Evolutionary conservation across 2,329 filamentous ascomycete genomes (phyloP).

Genomic region (Colletotrichum simmondsii): DNA sequence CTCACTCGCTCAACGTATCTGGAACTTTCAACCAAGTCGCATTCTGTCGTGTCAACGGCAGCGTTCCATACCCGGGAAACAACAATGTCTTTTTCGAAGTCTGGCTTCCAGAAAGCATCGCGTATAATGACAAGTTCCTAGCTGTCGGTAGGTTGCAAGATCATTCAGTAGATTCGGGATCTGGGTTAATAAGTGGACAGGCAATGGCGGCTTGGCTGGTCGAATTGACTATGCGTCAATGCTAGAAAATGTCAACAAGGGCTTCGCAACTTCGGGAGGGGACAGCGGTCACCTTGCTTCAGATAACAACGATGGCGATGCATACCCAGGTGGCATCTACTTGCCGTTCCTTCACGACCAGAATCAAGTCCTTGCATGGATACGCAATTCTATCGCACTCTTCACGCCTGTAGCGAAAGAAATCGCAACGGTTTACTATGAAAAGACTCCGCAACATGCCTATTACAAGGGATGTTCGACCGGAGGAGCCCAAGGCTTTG

Average conservation of each 20-base stretch:
- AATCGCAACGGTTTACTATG: not conserved
- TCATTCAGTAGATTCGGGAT: not conserved
- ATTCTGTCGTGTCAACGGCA: slow-evolving; percentile 13
- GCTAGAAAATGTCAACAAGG: slow-evolving; percentile 18
- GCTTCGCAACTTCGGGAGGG: slow-evolving; percentile 16
- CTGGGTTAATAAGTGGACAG: not conserved
- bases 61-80: not conserved
- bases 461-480: slow-evolving; percentile 28
- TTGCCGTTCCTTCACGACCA: slow-evolving; percentile 9
- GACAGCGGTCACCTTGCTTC: slow-evolving; percentile 15
- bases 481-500: slow-evolving; percentile 15
- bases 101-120: not conserved
- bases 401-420: slow-evolving; percentile 4
- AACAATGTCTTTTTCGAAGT: slow-evolving; percentile 18
- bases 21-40: not conserved
- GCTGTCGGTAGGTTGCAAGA: slow-evolving; percentile 9
- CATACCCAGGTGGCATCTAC: slow-evolving; percentile 3
- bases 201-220: slow-evolving; percentile 24
- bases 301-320: slow-evolving; percentile 11
- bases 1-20: not conserved
- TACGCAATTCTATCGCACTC: slow-evolving; percentile 14
- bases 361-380: slow-evolving; percentile 26
- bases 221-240: slow-evolving; percentile 10
- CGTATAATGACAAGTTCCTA: slow-evolving; percentile 6
- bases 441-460: not conserved